Evolutionary conservation across 1,139 yeast species (phyloP), one percentile per base, ranked within the genome.

Genomic region (Casaregolazyma suthepensis): DNA sequence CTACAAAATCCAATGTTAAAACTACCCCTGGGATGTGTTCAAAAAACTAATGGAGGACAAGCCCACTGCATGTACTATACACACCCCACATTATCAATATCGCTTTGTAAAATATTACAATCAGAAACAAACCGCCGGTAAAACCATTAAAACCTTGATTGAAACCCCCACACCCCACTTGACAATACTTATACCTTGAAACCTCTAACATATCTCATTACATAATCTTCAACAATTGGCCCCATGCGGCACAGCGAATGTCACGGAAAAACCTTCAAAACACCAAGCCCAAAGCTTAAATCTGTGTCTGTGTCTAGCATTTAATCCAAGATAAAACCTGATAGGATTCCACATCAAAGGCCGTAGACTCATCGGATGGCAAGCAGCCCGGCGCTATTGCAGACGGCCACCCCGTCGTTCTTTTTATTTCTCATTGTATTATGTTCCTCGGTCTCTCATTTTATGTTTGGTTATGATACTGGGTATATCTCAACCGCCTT

Each of bases 381-480:
- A 15, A 35, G 40, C 40, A 47, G 45, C 50, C 26, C 10, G 44
- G 45, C 29, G 52, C 52, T 37, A 19, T 57, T 35, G 56, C 57
- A 38, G 54, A 60, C 19, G 51, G 57, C 31, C 35, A 56, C 51
- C 35, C 62, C 62, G 4, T 52, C 61, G 1, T 51, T 53, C 23
- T 57, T 55, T 22, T 51, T 91, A 53, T 73, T 90, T 40, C 71
- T 82, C 38, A 71, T 91, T 51, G 88, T 96, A 0, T 74, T 86
- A 54, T 83, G 88, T n/a, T 84, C 96, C 0, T 89, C 96, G 6
- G 84, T 91, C 55, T 89, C 96, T 1, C 98, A 97, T 4, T 88
- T 90, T 69, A 82, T 91, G 89, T 91, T 91, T 71, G 98, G 98
- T 61, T 91, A 90, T 66, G 98, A 91, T 68, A 91, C 98, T 0